Evolutionary conservation across 805 yeast genomes (phyloP), one percentile per base, ranked within the genome.

Genomic region (Candida ponderosae): DNA sequence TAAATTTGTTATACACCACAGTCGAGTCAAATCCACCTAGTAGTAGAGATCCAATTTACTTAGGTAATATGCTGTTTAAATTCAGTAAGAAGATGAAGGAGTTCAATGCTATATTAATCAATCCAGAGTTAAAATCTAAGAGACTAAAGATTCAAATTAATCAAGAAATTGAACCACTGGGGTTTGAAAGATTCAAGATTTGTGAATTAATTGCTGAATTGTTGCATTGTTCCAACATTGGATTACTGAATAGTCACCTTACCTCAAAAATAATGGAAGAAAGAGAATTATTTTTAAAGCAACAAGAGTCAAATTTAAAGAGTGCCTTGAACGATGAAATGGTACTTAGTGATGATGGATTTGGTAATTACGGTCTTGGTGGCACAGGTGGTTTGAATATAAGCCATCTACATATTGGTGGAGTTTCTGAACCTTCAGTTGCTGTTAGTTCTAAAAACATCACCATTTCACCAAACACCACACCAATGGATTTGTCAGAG

Each of bases 191-290:
- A 46, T 93, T 93, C 62, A 86, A 90, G 51, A 74, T 93, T 16
- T 83, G 96, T 49, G 98, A 93, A 62, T 68, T 93, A 31, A 79
- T 90, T 32, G 98, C 98, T 0, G 98, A 93, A 54, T 68, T 93
- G 32, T 66, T 93, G 36, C 98, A 93, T 60, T 93, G 98, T 55
- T 87, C 96, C 10, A 93, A 93, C 60, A 93, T 93, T 95, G 85
- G 84, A 3, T 66, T 93, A 21, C 70, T 93, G 40, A 93, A 90
- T 57, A 89, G 89, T 42, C 75, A 73, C 26, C 67, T 71, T 29
- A 89, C 89, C 36, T 79, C 85, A 52, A 65, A 66, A 33, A 70
- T 87, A 26, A 74, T 88, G 19, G 57, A 63, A 27, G 80, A 82
- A 41, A 74, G 97, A 32, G 96, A 90, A 48, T 58, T 56, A 9